Conservation (phyloP, 345 rosid genomes). For the Euclidium syriacum region DNA sequence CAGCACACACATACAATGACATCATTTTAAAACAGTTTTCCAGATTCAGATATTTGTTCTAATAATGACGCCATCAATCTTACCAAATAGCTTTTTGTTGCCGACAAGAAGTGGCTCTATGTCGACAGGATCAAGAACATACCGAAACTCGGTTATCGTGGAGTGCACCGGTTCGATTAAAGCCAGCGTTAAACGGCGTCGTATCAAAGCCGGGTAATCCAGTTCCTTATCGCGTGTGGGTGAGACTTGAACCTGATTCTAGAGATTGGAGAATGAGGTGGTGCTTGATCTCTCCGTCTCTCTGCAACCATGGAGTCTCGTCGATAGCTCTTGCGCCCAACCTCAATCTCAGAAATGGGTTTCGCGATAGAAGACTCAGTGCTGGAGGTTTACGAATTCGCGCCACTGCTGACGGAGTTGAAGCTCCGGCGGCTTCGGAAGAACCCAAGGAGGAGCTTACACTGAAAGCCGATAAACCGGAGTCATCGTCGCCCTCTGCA, state of each 20-base stretch:
- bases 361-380: conserved; percentile 3
- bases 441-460: conserved; percentile 29
- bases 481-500: conserved; percentile 32
- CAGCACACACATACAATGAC: background rate
- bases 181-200: background rate
- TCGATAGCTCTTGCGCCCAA: conserved; percentile 20
- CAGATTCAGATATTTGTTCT: too few relatives aligned
- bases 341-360: conserved; percentile 1
- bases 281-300: conserved; percentile 36
- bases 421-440: conserved; percentile 26
- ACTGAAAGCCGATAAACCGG: too few relatives aligned
- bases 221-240: conserved; percentile 2
- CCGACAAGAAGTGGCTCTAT: too few relatives aligned
- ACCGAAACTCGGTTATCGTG: background rate
- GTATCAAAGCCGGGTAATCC: background rate
- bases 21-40: too few relatives aligned
- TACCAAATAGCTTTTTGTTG: too few relatives aligned
- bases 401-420: conserved; percentile 45
- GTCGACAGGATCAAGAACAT: too few relatives aligned
- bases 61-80: too few relatives aligned
- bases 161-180: conserved; percentile 1
- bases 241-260: background rate
- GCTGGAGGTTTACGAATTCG: conserved; percentile 29
- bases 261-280: conserved; percentile 40
- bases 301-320: conserved; percentile 29